Evolutionary conservation across 257 asterid genomes (phyloP).

Genomic region (Gentiana macrophylla): DNA sequence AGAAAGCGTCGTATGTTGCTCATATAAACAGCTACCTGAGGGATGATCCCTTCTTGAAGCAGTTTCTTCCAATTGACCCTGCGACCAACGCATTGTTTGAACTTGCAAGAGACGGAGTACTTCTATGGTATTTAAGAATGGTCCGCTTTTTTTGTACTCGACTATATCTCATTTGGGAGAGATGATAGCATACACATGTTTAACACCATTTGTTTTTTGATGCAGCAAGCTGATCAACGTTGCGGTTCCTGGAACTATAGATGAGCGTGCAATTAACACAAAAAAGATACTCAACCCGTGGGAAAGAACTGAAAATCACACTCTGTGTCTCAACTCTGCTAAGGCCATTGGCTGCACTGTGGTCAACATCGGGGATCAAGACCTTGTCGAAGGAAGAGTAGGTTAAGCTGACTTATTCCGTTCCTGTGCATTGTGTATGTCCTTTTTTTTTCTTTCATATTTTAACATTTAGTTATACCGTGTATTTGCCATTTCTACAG

Average conservation of each 20-base stretch:
- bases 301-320: slow-evolving; percentile 96
- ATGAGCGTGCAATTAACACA: slow-evolving; percentile 85
- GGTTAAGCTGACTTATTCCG: slow-evolving; percentile 26
- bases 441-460: neutral
- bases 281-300: slow-evolving; percentile 83
- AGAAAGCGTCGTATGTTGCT: slow-evolving; percentile 84
- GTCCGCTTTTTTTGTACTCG: slow-evolving; percentile 15
- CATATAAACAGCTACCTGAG: slow-evolving; percentile 93
- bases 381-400: slow-evolving; percentile 95
- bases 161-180: slow-evolving; percentile 6
- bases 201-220: slow-evolving; percentile 9
- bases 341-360: slow-evolving; percentile 98
- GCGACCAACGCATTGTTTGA: slow-evolving; percentile 64
- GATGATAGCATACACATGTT: slow-evolving; percentile 3
- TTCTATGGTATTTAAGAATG: slow-evolving; percentile 54
- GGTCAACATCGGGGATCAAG: slow-evolving; percentile 89
- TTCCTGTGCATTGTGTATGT: slow-evolving; percentile 1
- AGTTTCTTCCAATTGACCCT: slow-evolving; percentile 86
- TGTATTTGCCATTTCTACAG: slow-evolving; percentile 36
- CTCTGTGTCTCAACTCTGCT: slow-evolving; percentile 93
- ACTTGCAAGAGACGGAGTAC: slow-evolving; percentile 87
- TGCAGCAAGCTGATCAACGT: slow-evolving; percentile 92
- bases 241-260: slow-evolving; percentile 86
- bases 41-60: slow-evolving; percentile 83
- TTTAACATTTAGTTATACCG: too few relatives aligned